Conservation (phyloP, 1,284 basidiomycete species). For the Marasmius oreades region DNA sequence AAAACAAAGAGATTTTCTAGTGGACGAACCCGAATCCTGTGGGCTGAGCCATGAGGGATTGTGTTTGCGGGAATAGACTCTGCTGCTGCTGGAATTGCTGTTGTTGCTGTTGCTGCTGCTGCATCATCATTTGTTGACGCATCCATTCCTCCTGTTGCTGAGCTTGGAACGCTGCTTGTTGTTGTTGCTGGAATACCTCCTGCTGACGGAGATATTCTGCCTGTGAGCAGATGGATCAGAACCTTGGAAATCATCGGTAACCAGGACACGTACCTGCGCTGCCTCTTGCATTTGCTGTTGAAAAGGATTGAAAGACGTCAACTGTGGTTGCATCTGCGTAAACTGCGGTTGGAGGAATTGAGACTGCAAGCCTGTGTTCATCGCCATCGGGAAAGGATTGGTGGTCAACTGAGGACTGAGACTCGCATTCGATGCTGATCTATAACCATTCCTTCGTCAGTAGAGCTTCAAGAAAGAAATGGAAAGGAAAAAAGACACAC, state of each 20-base stretch:
- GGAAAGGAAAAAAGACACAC: constrained; percentile 35
- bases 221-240: constrained; percentile 27
- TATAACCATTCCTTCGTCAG: not conserved
- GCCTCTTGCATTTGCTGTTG: constrained; percentile 91
- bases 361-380: constrained; percentile 57
- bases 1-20: not conserved
- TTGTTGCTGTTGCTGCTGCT: constrained; percentile 41
- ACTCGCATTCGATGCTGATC: constrained; percentile 29
- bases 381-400: constrained; percentile 65
- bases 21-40: constrained; percentile 66
- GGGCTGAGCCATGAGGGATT: constrained; percentile 56
- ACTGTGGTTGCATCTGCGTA: constrained; percentile 55
- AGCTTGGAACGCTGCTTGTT: constrained; percentile 36
- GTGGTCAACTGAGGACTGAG: constrained; percentile 23
- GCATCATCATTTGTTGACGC: constrained; percentile 62
- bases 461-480: constrained; percentile 11
- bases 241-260: too few species aligned
- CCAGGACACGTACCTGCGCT: constrained; percentile 56
- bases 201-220: constrained; percentile 75
- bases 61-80: constrained; percentile 43
- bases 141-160: constrained; percentile 64
- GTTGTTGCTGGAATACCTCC: constrained; percentile 52
- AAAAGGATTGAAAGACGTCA: constrained; percentile 91
- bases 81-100: constrained; percentile 32
- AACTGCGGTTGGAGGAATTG: constrained; percentile 53